phyloP scores from a whole-genome alignment of 2,329 filamentous ascomycete genomes.

The Sporothrix pseudoabietina region DNA sequence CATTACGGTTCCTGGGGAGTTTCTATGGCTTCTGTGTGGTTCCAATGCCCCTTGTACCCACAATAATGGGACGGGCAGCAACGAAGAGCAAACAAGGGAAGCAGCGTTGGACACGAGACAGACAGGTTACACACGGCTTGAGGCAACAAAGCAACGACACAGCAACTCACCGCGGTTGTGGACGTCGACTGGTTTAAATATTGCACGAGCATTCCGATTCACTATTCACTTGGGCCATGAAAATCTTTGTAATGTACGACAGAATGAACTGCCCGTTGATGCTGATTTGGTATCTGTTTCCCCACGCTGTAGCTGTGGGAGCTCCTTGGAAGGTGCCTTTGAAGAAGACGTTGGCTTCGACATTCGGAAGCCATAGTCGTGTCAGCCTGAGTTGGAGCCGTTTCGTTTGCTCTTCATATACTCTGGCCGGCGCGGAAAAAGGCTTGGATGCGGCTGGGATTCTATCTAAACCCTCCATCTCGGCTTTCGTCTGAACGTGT shows the following conservation, averaged over 20 bases:
- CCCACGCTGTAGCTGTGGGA: not conserved
- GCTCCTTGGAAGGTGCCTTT: no score
- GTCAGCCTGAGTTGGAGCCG: no score
- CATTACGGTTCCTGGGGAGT: slow-evolving; percentile 11
- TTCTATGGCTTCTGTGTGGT: slow-evolving; percentile 16
- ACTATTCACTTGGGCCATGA: not conserved
- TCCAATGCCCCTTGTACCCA: slow-evolving; percentile 24
- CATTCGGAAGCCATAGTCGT: no score
- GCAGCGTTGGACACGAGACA: not conserved
- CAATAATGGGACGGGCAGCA: slow-evolving; percentile 1
- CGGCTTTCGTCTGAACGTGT: no score
- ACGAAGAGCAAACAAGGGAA: not conserved
- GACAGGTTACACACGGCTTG: not conserved
- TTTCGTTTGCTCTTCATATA: no score
- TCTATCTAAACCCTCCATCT: no score
- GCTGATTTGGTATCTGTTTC: not conserved
- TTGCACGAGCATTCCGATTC: not conserved
- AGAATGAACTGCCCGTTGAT: not conserved
- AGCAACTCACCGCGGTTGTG: not conserved
- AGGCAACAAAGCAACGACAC: not conserved
- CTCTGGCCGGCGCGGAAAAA: no score
- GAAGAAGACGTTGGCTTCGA: no score
- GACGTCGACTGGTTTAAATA: not conserved
- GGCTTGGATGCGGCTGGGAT: no score
- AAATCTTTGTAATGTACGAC: not conserved